Evolutionary conservation across 805 yeast species (phyloP).

Genomic region (Pichia cabralensis): DNA sequence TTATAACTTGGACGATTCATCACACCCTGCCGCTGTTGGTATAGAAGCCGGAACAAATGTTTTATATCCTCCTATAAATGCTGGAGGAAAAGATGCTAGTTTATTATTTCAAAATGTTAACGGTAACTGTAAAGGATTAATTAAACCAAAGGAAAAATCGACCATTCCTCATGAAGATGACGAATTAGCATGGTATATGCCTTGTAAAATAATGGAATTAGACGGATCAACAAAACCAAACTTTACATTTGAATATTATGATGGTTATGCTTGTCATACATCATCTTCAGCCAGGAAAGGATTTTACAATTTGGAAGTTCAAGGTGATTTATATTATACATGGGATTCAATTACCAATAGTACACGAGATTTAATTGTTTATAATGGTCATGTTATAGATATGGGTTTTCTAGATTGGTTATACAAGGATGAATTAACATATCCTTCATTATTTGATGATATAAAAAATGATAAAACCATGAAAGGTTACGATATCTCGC

Average conservation of each 20-base stretch:
- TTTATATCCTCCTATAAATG: constrained; percentile 75
- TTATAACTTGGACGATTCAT: constrained; percentile 55
- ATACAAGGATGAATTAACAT: constrained; percentile 52
- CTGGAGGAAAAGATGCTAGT: constrained; percentile 81
- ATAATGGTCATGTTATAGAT: constrained; percentile 83
- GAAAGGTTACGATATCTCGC: constrained; percentile 74
- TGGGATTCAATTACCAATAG: constrained; percentile 78
- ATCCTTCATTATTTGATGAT: constrained; percentile 62
- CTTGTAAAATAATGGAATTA: constrained; percentile 62
- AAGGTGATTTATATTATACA: constrained; percentile 74
- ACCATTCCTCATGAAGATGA: constrained; percentile 57
- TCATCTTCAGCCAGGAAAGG: constrained; percentile 55
- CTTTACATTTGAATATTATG: constrained; percentile 51
- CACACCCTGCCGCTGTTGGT: constrained; percentile 79
- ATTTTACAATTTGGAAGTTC: constrained; percentile 46
- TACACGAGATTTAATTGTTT: constrained; percentile 72
- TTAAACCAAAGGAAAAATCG: constrained; percentile 58
- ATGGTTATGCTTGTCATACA: constrained; percentile 91
- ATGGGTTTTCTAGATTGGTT: constrained; percentile 71
- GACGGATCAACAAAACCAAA: constrained; percentile 68
- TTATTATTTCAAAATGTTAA: constrained; percentile 86
- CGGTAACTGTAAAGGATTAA: constrained; percentile 76
- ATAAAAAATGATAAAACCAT: constrained; percentile 44
- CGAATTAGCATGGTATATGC: constrained; percentile 90
- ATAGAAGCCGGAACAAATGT: constrained; percentile 59